phyloP scores from a whole-genome alignment of 305 asterid species.

The Rubia occidens region DNA sequence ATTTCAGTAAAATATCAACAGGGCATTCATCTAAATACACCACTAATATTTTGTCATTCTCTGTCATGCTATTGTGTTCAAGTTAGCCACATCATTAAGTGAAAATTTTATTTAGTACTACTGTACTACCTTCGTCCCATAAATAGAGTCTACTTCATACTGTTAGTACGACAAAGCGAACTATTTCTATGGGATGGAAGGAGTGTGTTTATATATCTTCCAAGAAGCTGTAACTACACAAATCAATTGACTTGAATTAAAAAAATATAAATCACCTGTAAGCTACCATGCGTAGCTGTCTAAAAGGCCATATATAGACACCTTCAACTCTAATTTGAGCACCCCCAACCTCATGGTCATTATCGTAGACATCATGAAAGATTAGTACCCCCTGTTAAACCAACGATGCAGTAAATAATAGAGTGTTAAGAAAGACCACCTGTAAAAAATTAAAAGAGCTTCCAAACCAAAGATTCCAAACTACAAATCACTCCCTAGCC shows the following conservation, averaged over 20 bases:
- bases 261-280: conserved; percentile 46
- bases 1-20: neutral
- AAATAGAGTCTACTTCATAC: neutral
- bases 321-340: conserved; percentile 93
- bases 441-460: conserved; percentile 1
- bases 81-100: neutral
- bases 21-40: neutral
- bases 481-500: neutral
- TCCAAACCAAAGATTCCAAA: neutral
- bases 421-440: conserved; percentile 2
- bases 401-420: conserved; percentile 16
- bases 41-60: neutral
- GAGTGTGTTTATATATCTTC: neutral
- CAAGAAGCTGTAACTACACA: neutral
- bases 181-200: neutral
- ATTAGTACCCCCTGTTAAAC: conserved; percentile 66
- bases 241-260: neutral
- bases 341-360: conserved; percentile 61
- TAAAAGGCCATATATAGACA: conserved; percentile 98
- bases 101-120: neutral
- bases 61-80: neutral
- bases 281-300: conserved; percentile 94
- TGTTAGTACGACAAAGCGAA: neutral
- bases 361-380: conserved; percentile 87
- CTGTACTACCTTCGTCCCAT: neutral